Conservation (phyloP, 306 rosid genomes). For the Cucurbita moschata region DNA sequence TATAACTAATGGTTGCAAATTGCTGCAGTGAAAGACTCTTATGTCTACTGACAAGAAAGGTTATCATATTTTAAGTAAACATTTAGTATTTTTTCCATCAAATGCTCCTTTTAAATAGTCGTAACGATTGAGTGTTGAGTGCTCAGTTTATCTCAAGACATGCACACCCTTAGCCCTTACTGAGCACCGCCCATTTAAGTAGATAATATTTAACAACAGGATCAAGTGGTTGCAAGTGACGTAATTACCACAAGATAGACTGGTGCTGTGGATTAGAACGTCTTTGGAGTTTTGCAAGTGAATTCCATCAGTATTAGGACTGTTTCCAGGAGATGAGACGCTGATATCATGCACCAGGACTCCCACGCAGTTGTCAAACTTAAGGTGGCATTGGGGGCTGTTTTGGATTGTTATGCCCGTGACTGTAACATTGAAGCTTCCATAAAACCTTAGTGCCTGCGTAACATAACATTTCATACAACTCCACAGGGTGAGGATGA, state of each 20-base stretch:
- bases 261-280: constrained; percentile 57
- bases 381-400: constrained; percentile 93
- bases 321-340: constrained; percentile 75
- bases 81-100: not conserved
- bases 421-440: constrained; percentile 71
- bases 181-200: not conserved
- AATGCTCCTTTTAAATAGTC: not conserved
- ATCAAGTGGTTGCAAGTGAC: constrained; percentile 4
- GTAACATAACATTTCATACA: constrained; percentile 8
- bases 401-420: constrained; percentile 82
- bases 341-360: constrained; percentile 67
- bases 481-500: not conserved
- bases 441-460: constrained; percentile 86
- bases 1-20: constrained; percentile 7
- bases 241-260: constrained; percentile 62
- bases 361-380: constrained; percentile 84
- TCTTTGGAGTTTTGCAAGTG: constrained; percentile 86
- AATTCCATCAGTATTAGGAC: constrained; percentile 93
- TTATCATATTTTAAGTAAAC: not conserved
- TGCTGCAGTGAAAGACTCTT: not conserved
- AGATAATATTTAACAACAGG: not conserved
- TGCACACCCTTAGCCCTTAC: not conserved
- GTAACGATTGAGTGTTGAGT: not conserved
- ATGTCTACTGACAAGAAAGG: constrained; percentile 1
- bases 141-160: not conserved